Conservation (phyloP, 805 yeast genomes). For the Candida nanaspora region DNA sequence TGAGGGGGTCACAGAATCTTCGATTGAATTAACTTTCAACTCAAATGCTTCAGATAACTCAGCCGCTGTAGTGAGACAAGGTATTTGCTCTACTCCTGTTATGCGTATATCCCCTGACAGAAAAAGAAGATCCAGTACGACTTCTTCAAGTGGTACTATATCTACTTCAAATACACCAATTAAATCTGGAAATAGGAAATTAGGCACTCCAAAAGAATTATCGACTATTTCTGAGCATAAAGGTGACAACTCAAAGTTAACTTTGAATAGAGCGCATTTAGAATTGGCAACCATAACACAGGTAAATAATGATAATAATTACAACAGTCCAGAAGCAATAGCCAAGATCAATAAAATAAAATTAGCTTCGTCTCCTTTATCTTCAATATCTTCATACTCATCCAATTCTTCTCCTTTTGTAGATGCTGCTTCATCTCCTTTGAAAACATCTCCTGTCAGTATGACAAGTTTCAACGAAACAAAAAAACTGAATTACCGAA, state of each 20-base stretch:
- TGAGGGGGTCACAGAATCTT: conserved; percentile 20
- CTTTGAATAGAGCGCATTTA: conserved; percentile 13
- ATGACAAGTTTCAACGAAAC: not conserved
- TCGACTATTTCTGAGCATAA: not conserved
- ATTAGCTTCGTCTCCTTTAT: conserved; percentile 12
- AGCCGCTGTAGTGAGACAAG: conserved; percentile 22
- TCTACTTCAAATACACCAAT: conserved; percentile 8
- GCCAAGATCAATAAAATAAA: not conserved
- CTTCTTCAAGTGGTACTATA: conserved; percentile 7
- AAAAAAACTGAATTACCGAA: not conserved
- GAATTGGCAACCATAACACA: conserved; percentile 15
- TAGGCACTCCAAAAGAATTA: not conserved
- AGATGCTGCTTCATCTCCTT: conserved; percentile 17
- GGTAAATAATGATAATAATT: not conserved
- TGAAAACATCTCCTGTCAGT: conserved; percentile 22
- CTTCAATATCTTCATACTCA: conserved; percentile 8
- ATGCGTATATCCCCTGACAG: conserved; percentile 24
- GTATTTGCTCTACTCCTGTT: conserved; percentile 23
- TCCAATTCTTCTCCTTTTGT: conserved; percentile 9
- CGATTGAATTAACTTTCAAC: conserved; percentile 15
- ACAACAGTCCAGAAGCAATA: not conserved
- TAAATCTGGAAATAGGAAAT: conserved; percentile 1
- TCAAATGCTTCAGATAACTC: conserved; percentile 18
- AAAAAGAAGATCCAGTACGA: conserved; percentile 9
- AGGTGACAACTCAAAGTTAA: conserved; percentile 3